Evolutionary conservation across 495 filamentous ascomycete species (phyloP), one percentile per base, ranked within the genome.

Genomic region (Aspergillus taichungensis): DNA sequence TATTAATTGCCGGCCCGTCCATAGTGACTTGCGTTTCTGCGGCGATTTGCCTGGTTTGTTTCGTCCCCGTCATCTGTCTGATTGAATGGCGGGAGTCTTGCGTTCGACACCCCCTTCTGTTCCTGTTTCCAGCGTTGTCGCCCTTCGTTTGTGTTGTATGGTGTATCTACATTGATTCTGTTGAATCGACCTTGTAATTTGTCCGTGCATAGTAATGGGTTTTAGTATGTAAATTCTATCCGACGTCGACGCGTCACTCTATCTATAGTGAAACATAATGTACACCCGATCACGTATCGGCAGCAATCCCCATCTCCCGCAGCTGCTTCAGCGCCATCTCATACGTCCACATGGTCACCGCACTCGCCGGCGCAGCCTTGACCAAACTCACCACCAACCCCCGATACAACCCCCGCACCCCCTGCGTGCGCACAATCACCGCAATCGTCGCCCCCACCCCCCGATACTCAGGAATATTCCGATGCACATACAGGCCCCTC

Each of bases 281-380:
- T 14, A 13, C 35, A 30, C 31, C 36, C 37, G 11, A 37, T 37
- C 33, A 47, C 30, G 24, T 13, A 18, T 47, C 34, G 29, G 34
- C 47, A 24, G 57, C 57, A 11, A 69, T 13, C 11, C 76, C 66
- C 43, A 68, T 57, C 34, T 73, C 65, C 30, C 73, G 72, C 34
- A 88, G 63, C 6, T 81, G 53, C 46, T 61, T 73, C 61, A 94
- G 61, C 6, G 74, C 76, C 52, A 78, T 65, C 66, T 96, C 92
- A 66, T 96, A 97, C 1, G 91, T 96, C 92, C 94, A 99, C 86
- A 99, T 92, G 0, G 92, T 99, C 13, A 95, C 80, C 2, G 92
- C 94, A 64, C 88, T 94, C 13, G 94, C 82, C 37, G 92, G 92
- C 28, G 91, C 94, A 11, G 92, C 88, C 71, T 99, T 99, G 47